Evolutionary conservation across 768 basidiomycete species (phyloP).

Genomic region (Xerocomellus chrysenteron): DNA sequence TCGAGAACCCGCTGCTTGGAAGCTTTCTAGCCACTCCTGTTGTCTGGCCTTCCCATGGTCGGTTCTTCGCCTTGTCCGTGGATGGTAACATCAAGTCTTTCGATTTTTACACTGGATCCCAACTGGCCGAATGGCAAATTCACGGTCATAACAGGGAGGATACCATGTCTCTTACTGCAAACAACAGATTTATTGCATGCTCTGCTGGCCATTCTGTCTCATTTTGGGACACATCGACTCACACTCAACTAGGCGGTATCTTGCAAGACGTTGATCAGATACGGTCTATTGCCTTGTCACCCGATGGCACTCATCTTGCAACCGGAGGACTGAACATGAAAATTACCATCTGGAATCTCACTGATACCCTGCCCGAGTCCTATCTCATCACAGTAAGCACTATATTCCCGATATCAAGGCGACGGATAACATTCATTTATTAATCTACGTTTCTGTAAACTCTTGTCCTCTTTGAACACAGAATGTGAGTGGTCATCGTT

Average conservation of each 20-base stretch:
- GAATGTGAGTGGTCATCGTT: no score
- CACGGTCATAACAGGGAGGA: no score
- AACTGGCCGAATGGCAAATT: background rate
- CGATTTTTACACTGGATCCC: background rate
- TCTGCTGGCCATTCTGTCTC: background rate
- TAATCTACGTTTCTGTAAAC: no score
- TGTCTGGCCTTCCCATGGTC: background rate
- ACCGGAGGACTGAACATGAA: background rate
- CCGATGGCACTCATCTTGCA: background rate
- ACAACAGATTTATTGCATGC: background rate
- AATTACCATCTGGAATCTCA: background rate
- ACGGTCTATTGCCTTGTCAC: background rate
- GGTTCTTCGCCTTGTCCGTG: background rate
- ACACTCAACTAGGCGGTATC: background rate
- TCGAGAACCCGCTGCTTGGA: accelerated
- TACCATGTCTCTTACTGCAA: background rate
- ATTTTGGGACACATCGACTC: background rate
- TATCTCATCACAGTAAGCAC: no score
- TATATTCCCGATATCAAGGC: no score
- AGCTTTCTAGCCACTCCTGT: background rate
- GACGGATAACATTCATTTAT: no score
- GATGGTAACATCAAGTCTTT: background rate
- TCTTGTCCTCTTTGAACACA: no score
- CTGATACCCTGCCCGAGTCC: conserved; percentile 1
- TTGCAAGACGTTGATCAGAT: background rate